Evolutionary conservation across 2,329 filamentous ascomycete genomes (phyloP).

Genomic region (Hypocreales sp.): DNA sequence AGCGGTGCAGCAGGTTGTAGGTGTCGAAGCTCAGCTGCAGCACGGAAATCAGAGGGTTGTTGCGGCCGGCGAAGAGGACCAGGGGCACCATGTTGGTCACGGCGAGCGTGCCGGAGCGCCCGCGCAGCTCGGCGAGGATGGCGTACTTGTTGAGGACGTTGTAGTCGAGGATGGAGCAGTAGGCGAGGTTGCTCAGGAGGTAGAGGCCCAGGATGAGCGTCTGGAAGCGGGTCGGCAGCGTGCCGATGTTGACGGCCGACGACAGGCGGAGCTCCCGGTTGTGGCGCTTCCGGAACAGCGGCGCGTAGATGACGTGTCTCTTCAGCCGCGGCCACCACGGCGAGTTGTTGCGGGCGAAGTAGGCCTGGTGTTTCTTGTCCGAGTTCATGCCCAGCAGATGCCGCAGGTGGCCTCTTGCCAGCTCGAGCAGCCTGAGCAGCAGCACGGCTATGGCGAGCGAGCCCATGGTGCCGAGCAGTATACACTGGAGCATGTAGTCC

Average conservation of each 20-base stretch:
- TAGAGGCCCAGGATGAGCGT: slow-evolving; percentile 39
- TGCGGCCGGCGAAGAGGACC: slow-evolving; percentile 73
- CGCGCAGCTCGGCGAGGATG: slow-evolving; percentile 67
- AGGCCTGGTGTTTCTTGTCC: too few species aligned
- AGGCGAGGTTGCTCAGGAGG: slow-evolving; percentile 41
- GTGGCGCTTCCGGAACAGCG: slow-evolving; percentile 47
- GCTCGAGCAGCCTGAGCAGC: too few species aligned
- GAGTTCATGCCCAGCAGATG: too few species aligned
- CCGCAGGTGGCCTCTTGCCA: too few species aligned
- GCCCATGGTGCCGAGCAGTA: too few species aligned
- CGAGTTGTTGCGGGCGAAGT: too few species aligned
- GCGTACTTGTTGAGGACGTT: slow-evolving; percentile 37
- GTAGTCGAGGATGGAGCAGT: slow-evolving; percentile 47
- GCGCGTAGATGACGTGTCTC: slow-evolving; percentile 42
- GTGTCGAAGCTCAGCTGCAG: slow-evolving; percentile 87
- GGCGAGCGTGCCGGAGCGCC: slow-evolving; percentile 68
- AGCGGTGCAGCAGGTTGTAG: slow-evolving; percentile 59
- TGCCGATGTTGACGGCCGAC: slow-evolving; percentile 40
- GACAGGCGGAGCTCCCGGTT: slow-evolving; percentile 49
- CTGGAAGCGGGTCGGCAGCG: slow-evolving; percentile 49
- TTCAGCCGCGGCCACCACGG: slow-evolving; percentile 45
- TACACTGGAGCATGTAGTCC: too few species aligned
- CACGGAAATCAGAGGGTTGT: slow-evolving; percentile 75
- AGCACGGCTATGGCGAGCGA: too few species aligned
- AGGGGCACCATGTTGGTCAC: slow-evolving; percentile 84